Evolutionary conservation across 495 filamentous ascomycete species (phyloP).

Genomic region (Neurospora pannonica): DNA sequence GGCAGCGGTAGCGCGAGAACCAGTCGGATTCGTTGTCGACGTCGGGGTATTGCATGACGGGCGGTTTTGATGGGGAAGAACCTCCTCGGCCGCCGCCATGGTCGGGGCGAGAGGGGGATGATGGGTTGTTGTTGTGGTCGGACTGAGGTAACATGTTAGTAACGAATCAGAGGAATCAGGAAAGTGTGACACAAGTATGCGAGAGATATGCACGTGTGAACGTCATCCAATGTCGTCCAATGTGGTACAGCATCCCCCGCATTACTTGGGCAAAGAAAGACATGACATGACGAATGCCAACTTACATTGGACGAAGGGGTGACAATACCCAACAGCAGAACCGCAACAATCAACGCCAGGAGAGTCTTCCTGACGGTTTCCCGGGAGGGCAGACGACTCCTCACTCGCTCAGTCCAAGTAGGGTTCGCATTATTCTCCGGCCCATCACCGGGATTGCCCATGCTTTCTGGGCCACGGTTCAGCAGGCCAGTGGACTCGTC

Average conservation of each 20-base stretch:
- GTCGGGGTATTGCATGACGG: constrained; percentile 16
- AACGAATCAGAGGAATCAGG: background rate
- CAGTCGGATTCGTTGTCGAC: constrained; percentile 11
- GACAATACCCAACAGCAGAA: constrained; percentile 10
- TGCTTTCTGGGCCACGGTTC: constrained; percentile 31
- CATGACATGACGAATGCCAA: background rate
- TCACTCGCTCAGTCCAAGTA: constrained; percentile 25
- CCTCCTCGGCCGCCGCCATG: background rate
- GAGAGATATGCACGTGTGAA: background rate
- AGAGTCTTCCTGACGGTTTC: constrained; percentile 10
- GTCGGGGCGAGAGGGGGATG: background rate
- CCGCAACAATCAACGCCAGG: constrained; percentile 10
- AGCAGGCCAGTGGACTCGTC: constrained; percentile 29
- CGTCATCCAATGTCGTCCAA: background rate
- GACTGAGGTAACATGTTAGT: background rate
- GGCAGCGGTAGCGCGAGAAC: constrained; percentile 12
- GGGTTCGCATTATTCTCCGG: background rate
- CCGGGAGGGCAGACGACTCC: constrained; percentile 15
- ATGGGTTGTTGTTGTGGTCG: background rate
- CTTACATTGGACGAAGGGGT: background rate
- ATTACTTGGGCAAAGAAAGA: background rate
- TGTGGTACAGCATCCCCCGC: background rate
- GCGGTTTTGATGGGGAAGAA: background rate
- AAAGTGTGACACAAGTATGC: background rate
- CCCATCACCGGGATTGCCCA: constrained; percentile 13